Percentiles rank a stretch among this genome's conserved stretches.
Evolutionary conservation across 441 rosid species (phyloP).

Genomic region (Sinapis alba): DNA sequence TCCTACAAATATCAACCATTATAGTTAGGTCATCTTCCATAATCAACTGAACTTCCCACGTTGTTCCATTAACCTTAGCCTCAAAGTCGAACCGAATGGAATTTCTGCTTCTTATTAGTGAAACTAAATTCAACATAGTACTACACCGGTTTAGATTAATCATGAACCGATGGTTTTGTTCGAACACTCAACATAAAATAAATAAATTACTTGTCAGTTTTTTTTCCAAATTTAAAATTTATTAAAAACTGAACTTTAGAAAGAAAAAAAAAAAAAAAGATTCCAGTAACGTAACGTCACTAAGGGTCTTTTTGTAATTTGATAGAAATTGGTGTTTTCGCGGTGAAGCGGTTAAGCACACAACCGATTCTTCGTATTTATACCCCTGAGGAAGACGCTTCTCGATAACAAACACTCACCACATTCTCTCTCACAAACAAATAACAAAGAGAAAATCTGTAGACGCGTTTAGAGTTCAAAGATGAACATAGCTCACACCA

Average conservation of each 20-base stretch:
- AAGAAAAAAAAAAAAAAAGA: background rate
- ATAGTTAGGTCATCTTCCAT: background rate
- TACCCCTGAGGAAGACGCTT: slow-evolving; percentile 11
- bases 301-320: background rate
- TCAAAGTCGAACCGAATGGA: background rate
- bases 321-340: slow-evolving; percentile 1
- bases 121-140: too few relatives aligned
- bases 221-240: too few relatives aligned
- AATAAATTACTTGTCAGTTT: too few relatives aligned
- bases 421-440: slow-evolving; percentile 23
- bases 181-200: too few relatives aligned
- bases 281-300: background rate
- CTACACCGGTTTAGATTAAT: background rate
- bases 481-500: slow-evolving; percentile 66
- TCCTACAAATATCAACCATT: background rate
- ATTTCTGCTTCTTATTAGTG: too few relatives aligned
- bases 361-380: slow-evolving; percentile 14
- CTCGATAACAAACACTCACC: slow-evolving; percentile 3
- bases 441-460: background rate
- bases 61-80: background rate
- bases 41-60: background rate
- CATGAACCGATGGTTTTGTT: background rate
- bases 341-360: slow-evolving; percentile 30
- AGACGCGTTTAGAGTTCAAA: background rate
- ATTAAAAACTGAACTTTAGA: too few relatives aligned